phyloP scores from a whole-genome alignment of 768 basidiomycete genomes.

The Chalciporus piperatus region DNA sequence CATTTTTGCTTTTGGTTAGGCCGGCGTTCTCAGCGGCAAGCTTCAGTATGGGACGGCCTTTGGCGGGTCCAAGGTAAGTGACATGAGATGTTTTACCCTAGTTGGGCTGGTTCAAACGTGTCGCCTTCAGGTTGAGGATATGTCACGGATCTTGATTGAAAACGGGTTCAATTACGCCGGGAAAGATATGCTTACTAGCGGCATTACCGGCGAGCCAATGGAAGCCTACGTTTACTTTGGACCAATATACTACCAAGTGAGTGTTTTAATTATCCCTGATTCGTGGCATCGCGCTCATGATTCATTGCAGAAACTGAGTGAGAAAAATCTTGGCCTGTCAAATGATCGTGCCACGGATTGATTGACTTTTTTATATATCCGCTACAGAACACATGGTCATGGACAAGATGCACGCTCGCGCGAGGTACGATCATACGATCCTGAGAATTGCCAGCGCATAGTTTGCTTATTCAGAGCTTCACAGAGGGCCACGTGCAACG shows the following conservation, averaged over 20 bases:
- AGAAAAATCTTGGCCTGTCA: constrained; percentile 28
- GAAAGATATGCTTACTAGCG: constrained; percentile 99
- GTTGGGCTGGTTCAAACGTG: constrained; percentile 8
- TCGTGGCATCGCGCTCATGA: constrained; percentile 4
- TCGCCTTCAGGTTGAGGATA: constrained; percentile 79
- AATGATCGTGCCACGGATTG: not conserved
- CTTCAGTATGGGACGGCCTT: constrained; percentile 96
- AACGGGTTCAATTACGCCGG: constrained; percentile 96
- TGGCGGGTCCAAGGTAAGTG: constrained; percentile 86
- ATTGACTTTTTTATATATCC: constrained; percentile 19
- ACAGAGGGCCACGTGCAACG: constrained; percentile 91
- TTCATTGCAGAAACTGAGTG: constrained; percentile 81
- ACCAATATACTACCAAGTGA: constrained; percentile 95
- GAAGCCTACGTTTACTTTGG: constrained; percentile 99
- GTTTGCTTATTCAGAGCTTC: constrained; percentile 5
- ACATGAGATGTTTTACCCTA: not conserved
- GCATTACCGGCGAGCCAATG: constrained; percentile 94
- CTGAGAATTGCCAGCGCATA: constrained; percentile 7
- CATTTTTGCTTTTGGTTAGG: constrained; percentile 42
- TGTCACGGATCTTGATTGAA: constrained; percentile 94
- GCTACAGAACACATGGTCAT: constrained; percentile 92
- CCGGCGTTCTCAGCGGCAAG: constrained; percentile 86
- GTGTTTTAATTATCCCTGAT: constrained; percentile 17
- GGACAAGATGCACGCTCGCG: constrained; percentile 99
- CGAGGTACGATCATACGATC: constrained; percentile 54